Evolutionary conservation across 768 basidiomycete genomes (phyloP), one percentile per base, ranked within the genome.

Genomic region (Xerocomellus chrysenteron): DNA sequence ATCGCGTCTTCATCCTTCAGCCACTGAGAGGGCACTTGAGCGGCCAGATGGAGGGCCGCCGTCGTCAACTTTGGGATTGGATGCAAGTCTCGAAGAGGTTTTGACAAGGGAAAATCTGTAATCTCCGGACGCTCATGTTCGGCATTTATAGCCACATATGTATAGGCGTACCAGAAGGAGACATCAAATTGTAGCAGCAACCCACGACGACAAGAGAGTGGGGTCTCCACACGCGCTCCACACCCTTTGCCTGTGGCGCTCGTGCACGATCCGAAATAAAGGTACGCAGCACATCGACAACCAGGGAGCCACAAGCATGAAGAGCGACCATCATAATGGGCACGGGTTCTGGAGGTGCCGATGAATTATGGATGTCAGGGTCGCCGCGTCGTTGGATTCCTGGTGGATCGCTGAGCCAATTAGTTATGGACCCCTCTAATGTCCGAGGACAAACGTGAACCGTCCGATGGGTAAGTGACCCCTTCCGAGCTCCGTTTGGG

Each of bases 101-200:
- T 63, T 21, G 80, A 83, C 35, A 86, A 72, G 14, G 84, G 85
- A 61, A 85, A 84, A 68, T 86, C 87, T 82, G 50, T 14, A 50
- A 49, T 17, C 43, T 36, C 12, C 36, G 45, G 35, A 47, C 17
- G 28, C 54, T 58, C 48, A 58, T 44, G 32, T 57, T 40, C 43
- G 45, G 46, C 30, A 40, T 26, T 26, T 41, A 40, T 33, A 46
- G 9, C 37, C 47, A 44, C 16, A 37, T 49, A 54, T 35, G 43
- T 28, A 45, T 24, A 11, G n/a, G 37, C 71, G 37, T 44, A 68
- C 86, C 86, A 64, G 75, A 68, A 12, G 78, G 71, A 32, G 75
- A 71, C 73, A 90, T 79, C 59, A 88, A 75, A 65, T 91, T 90
- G 68, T 91, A 92, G 68, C 90, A 92, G 58, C 90, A 92, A 4